Evolutionary conservation across 2,329 filamentous ascomycete species (phyloP), one percentile per base, ranked within the genome.

Genomic region (Xylaria sp.): DNA sequence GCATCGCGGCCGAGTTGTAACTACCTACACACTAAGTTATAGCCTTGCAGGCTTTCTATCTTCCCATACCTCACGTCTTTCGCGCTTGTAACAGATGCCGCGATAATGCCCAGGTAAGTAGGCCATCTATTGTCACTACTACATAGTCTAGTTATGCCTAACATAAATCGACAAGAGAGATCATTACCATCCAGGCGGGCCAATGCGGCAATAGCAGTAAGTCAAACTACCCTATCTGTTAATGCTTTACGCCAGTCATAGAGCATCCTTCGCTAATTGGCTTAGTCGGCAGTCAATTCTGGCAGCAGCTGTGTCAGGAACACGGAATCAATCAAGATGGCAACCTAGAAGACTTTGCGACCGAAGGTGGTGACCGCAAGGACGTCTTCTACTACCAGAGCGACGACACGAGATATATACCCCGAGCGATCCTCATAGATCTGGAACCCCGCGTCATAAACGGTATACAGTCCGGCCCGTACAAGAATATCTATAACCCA

Each of bases 341-440:
- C 67, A 98, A 98, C 80, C 88, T 99, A 67, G 94, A 97, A 80
- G 94, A 97, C 81, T 97, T 97, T 84, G 96, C 96, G 78, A 97
- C 94, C 59, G 96, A 98, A 81, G 96, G 96, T 78, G 94, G 95
- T 74, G 96, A 99, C 83, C 91, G 96, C 75, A 99, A 99, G 81
- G 96, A 99, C 82, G 96, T 99, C 70, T 98, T 98, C 84, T 98
- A 97, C 87, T 99, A 98, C 84, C 95, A 97, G 86, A 98, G 94
- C 79, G 96, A 99, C 85, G 96, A 99, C 80, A 99, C 96, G 67
- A 89, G 96, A 83, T 99, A 99, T 82, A 98, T 99, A 74, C 96
- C 96, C 11, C 89, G 96, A 78, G 95, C 96, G 57, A 98, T 99
- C 76, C 85, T 99, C 60, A 92, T 99, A 71, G 96, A 99, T 79